Percentiles rank a stretch among this genome's conserved stretches.
Conservation (phyloP, 257 asterid genomes). For the Agastache rugosa region DNA sequence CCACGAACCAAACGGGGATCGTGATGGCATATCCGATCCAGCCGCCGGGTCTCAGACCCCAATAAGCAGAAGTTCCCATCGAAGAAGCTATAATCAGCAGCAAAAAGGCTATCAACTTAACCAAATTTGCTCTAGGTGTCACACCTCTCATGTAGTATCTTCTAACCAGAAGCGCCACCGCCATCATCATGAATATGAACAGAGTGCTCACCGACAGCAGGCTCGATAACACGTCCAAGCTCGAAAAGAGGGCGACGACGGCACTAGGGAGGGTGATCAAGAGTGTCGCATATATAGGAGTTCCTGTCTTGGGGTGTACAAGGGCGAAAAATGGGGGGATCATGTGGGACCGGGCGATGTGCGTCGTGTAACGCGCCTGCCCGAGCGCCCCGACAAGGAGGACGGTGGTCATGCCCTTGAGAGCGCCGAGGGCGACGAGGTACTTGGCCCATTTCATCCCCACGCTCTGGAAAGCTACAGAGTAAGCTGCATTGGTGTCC, state of each 20-base stretch:
- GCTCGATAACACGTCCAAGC: slow-evolving; percentile 52
- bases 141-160: slow-evolving; percentile 51
- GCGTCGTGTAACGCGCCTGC: slow-evolving; percentile 66
- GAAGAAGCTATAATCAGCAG: slow-evolving; percentile 55
- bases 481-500: slow-evolving; percentile 57
- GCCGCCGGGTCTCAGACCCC: slow-evolving; percentile 56
- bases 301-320: slow-evolving; percentile 66
- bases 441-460: slow-evolving; percentile 73
- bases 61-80: slow-evolving; percentile 59
- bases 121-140: slow-evolving; percentile 43
- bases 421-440: slow-evolving; percentile 62
- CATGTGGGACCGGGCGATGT: slow-evolving; percentile 66
- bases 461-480: slow-evolving; percentile 61
- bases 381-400: slow-evolving; percentile 62
- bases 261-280: slow-evolving; percentile 51
- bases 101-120: slow-evolving; percentile 42
- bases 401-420: slow-evolving; percentile 70
- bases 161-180: slow-evolving; percentile 64
- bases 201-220: slow-evolving; percentile 57
- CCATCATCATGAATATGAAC: slow-evolving; percentile 65
- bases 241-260: slow-evolving; percentile 55
- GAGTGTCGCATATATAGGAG: slow-evolving; percentile 67
- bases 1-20: slow-evolving; percentile 55
- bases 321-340: slow-evolving; percentile 71
- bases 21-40: slow-evolving; percentile 59